These are phyloP conservation scores for Pythium pyrilobum DNA, from an alignment of 352 stramenopile genomes.

Conservation along the genomic window DNA sequence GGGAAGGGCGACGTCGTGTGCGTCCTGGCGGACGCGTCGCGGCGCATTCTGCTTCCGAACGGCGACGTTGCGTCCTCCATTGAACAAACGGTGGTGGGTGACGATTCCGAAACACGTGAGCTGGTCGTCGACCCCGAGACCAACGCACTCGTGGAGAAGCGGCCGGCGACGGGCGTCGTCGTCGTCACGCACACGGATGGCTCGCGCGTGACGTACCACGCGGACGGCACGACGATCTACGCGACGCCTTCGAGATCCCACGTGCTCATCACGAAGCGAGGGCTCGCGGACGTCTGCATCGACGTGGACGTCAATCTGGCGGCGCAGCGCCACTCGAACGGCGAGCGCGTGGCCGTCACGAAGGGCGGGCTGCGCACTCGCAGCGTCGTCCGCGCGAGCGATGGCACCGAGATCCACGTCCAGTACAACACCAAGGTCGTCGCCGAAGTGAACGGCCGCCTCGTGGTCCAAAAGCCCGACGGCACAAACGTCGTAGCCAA, in stretches of 20 bases:
- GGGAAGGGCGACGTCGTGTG: slow-evolving; percentile 51
- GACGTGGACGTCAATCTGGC: slow-evolving; percentile 63
- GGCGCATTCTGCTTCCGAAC: slow-evolving; percentile 44
- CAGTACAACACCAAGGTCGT: slow-evolving; percentile 78
- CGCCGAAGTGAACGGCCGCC: slow-evolving; percentile 63
- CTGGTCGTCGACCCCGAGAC: slow-evolving; percentile 63
- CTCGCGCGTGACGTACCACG: slow-evolving; percentile 52
- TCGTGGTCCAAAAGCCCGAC: slow-evolving; percentile 41
- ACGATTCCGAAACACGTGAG: neutral
- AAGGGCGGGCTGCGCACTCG: slow-evolving; percentile 62
- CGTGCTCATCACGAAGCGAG: slow-evolving; percentile 45
- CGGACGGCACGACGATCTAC: slow-evolving; percentile 59
- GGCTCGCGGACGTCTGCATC: slow-evolving; percentile 59
- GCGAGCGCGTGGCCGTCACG: slow-evolving; percentile 57
- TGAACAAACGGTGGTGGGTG: neutral
- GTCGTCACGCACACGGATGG: slow-evolving; percentile 62
- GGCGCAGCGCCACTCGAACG: slow-evolving; percentile 46
- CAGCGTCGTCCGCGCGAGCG: slow-evolving; percentile 38
- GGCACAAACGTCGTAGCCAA: slow-evolving; percentile 50
- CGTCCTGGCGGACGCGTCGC: slow-evolving; percentile 30
- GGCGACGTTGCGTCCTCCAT: slow-evolving; percentile 22
- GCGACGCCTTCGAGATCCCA: slow-evolving; percentile 40
- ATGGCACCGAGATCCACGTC: slow-evolving; percentile 57
- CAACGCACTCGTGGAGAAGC: slow-evolving; percentile 53
- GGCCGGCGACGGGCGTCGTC: slow-evolving; percentile 34